Percentiles rank a stretch among this genome's conserved stretches.
Conservation (phyloP, 768 basidiomycete species). For the Pleurotus cornucopiae region DNA sequence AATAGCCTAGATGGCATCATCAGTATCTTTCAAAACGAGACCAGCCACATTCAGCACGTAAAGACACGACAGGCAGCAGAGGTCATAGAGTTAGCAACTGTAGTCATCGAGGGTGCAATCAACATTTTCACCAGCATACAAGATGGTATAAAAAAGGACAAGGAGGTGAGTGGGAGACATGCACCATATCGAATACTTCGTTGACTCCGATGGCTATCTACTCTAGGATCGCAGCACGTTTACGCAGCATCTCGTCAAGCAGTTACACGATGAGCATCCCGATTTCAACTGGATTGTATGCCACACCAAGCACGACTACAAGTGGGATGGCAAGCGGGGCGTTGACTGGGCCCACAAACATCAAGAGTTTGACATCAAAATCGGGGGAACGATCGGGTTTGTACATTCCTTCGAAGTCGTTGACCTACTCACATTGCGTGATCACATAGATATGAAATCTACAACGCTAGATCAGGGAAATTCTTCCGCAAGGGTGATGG, state of each 20-base stretch:
- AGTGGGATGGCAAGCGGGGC: slow-evolving; percentile 13
- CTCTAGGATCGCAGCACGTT: slow-evolving; percentile 10
- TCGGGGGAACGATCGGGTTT: slow-evolving; percentile 14
- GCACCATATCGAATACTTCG: background rate
- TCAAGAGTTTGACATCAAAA: slow-evolving; percentile 10
- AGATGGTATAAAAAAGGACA: background rate
- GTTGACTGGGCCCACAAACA: slow-evolving; percentile 13
- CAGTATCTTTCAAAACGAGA: background rate
- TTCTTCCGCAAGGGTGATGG: slow-evolving; percentile 7
- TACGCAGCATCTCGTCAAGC: slow-evolving; percentile 7
- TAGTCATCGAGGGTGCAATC: background rate
- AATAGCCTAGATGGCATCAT: no score
- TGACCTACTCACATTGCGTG: no score
- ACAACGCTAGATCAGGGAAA: background rate
- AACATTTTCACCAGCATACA: slow-evolving; percentile 1
- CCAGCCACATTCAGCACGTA: background rate
- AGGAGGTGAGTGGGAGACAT: background rate
- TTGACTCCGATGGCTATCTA: background rate
- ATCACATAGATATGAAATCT: slow-evolving; percentile 8
- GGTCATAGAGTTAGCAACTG: background rate
- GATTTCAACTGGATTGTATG: slow-evolving; percentile 14
- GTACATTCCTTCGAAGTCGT: background rate
- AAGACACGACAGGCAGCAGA: background rate
- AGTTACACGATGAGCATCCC: slow-evolving; percentile 2
- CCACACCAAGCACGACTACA: slow-evolving; percentile 11